These are phyloP conservation scores for Candida chauliodis DNA, from an alignment of 805 yeast species.

Conservation along the genomic window DNA sequence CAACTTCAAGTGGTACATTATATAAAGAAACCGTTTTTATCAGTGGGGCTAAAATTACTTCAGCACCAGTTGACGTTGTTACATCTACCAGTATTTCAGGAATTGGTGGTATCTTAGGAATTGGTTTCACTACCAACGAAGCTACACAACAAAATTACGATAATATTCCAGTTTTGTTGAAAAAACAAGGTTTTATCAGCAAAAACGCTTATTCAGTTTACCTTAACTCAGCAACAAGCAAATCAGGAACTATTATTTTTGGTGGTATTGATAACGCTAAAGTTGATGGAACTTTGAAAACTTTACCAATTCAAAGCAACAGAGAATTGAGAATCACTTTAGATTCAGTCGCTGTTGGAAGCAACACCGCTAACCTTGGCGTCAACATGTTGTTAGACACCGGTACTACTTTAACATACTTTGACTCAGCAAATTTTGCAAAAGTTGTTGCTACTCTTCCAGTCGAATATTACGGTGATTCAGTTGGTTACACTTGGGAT, in stretches of 20 bases:
- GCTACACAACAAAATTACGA: conserved; percentile 14
- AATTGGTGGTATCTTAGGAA: conserved; percentile 7
- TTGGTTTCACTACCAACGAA: conserved; percentile 6
- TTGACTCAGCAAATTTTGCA: conserved; percentile 30
- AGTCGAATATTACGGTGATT: conserved; percentile 11
- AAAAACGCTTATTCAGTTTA: conserved; percentile 30
- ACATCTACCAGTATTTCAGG: conserved; percentile 7
- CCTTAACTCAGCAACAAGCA: conserved; percentile 18
- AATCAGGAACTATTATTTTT: conserved; percentile 22
- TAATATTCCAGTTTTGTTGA: conserved; percentile 29
- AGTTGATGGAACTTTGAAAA: conserved; percentile 17
- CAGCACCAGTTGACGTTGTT: conserved; percentile 17
- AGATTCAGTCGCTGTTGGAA: conserved; percentile 1
- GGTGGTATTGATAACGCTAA: conserved; percentile 27
- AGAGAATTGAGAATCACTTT: conserved; percentile 4
- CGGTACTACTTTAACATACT: conserved; percentile 29
- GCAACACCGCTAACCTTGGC: conserved; percentile 9
- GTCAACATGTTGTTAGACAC: conserved; percentile 23
- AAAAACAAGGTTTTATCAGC: conserved; percentile 25
- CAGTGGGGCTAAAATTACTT: conserved; percentile 1
- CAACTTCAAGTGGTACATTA: conserved; percentile 42
- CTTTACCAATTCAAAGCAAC: conserved; percentile 14
- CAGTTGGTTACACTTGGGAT: conserved; percentile 25
- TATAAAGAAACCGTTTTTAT: conserved; percentile 31
- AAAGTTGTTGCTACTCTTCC: conserved; percentile 18